Base-by-base conservation (phyloP, 768 basidiomycete species). In the Naganishia onofrii region DNA sequence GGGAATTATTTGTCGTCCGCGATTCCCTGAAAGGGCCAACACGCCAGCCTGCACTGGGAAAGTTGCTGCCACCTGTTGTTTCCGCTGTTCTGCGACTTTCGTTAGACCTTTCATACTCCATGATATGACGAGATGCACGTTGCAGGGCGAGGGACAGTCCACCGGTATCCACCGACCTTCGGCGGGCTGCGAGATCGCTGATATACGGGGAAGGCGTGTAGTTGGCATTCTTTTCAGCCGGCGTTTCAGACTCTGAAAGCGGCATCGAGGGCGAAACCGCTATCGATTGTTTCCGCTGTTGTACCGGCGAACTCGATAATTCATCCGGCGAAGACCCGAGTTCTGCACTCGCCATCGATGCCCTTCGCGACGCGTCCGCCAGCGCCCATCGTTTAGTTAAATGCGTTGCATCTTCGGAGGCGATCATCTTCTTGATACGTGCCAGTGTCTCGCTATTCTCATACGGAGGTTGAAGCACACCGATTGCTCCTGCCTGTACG, bases 101-200 rank as follows among this genome's bases (percentile, higher is more conserved):
- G 82, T 81, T 77, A 83, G 51, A 83, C 81, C 79, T 83, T 57
- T 74, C 85, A 74, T 60, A 82, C 76, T 78, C 84, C 86, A 83
- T 52, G 86, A 84, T 48, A 87, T 85, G 36, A 5, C 89, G 90
- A 29, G 70, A 55, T 13, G 79, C 77, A 29, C 80, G 66, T 55
- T 77, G 74, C 56, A 90, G 86, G 0, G 92, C 92, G 58, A 92
- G 88, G 69, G 88, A 87, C 70, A 97, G 85, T 36, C 93, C 93
- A 15, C 93, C 93, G 52, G 91, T 85, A 81, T 97, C 93, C 68
- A 93, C 92, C 78, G 90, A 93, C 56, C 90, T 84, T 66, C 93
- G 70, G 21, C 81, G 67, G 10, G 76, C 56, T 13, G 63, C 69
- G 17, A 70, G 69, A 31, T 70, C 58, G 36, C 68, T 60, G 44